Conservation (phyloP, 768 basidiomycete species). For the Rossbeevera mucosa region DNA sequence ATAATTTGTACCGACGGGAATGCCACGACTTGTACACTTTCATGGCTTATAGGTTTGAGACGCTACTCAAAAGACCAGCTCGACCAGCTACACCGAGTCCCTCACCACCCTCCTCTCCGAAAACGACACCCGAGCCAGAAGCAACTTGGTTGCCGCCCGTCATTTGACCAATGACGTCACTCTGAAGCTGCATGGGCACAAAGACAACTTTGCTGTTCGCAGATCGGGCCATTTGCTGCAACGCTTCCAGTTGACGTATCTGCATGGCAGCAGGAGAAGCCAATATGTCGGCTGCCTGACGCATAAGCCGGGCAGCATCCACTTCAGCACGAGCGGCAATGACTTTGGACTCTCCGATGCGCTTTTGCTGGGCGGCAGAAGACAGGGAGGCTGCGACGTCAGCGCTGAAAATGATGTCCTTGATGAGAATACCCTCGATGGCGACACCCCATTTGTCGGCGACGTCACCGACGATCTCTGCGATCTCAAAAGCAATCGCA, state of each 20-base stretch:
- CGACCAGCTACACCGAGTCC: constrained; percentile 23
- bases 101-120: constrained; percentile 25
- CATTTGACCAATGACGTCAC: constrained; percentile 57
- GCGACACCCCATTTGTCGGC: constrained; percentile 96
- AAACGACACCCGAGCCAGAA: constrained; percentile 18
- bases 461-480: constrained; percentile 89
- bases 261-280: constrained; percentile 97
- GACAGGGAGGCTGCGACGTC: constrained; percentile 90
- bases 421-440: constrained; percentile 94
- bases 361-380: constrained; percentile 94
- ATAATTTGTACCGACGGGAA: not conserved
- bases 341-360: constrained; percentile 94
- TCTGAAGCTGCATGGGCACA: constrained; percentile 88
- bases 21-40: not conserved
- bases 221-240: constrained; percentile 91
- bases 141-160: constrained; percentile 16
- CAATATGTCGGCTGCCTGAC: constrained; percentile 92
- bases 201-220: constrained; percentile 91
- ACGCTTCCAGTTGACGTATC: constrained; percentile 92
- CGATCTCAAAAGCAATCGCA: constrained; percentile 93
- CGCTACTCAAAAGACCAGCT: constrained; percentile 22
- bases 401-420: constrained; percentile 88
- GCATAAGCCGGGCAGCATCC: constrained; percentile 91
- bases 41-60: constrained; percentile 21
- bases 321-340: constrained; percentile 96